Percentiles rank a stretch among this genome's conserved stretches.
These are phyloP conservation scores for Neophaeococcomyces aloes DNA, from an alignment of 2,329 filamentous ascomycete genomes.

Conservation along the genomic window DNA sequence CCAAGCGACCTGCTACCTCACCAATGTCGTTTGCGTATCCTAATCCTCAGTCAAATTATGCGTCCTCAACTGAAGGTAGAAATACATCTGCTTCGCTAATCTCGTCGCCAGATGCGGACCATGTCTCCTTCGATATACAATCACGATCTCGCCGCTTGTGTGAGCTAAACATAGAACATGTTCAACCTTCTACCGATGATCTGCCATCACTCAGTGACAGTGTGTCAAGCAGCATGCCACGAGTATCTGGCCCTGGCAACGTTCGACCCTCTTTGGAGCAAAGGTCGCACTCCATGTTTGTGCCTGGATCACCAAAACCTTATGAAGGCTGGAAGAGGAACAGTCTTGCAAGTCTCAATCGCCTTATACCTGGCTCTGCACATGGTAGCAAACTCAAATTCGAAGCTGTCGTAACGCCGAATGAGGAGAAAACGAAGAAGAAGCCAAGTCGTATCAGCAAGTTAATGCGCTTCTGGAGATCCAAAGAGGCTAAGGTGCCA, in stretches of 20 bases:
- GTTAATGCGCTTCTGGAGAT: slow-evolving; percentile 40
- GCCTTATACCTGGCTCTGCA: slow-evolving; percentile 33
- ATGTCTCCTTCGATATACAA: slow-evolving; percentile 30
- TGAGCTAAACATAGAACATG: slow-evolving; percentile 23
- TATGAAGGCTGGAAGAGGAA: slow-evolving; percentile 34
- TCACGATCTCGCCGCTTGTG: slow-evolving; percentile 30
- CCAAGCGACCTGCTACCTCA: slow-evolving; percentile 34
- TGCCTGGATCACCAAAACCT: slow-evolving; percentile 30
- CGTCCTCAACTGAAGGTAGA: slow-evolving; percentile 26
- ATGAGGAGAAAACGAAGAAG: slow-evolving; percentile 31
- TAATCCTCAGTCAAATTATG: slow-evolving; percentile 32
- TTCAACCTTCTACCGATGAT: slow-evolving; percentile 38
- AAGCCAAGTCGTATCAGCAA: slow-evolving; percentile 38
- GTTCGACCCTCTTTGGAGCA: slow-evolving; percentile 32
- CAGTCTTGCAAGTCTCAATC: slow-evolving; percentile 40
- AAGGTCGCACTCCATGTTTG: slow-evolving; percentile 36
- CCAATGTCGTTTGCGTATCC: slow-evolving; percentile 31
- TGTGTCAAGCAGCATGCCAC: slow-evolving; percentile 36
- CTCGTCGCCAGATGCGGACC: slow-evolving; percentile 36
- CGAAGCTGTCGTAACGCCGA: slow-evolving; percentile 32
- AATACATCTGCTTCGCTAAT: slow-evolving; percentile 33
- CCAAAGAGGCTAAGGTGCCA: slow-evolving; percentile 34
- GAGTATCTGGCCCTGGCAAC: slow-evolving; percentile 35
- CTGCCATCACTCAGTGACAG: slow-evolving; percentile 41
- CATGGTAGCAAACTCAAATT: slow-evolving; percentile 29